Evolutionary conservation across 108 stramenopile species (phyloP), one percentile per base, ranked within the genome.

Genomic region (Craspedostauros australis): DNA sequence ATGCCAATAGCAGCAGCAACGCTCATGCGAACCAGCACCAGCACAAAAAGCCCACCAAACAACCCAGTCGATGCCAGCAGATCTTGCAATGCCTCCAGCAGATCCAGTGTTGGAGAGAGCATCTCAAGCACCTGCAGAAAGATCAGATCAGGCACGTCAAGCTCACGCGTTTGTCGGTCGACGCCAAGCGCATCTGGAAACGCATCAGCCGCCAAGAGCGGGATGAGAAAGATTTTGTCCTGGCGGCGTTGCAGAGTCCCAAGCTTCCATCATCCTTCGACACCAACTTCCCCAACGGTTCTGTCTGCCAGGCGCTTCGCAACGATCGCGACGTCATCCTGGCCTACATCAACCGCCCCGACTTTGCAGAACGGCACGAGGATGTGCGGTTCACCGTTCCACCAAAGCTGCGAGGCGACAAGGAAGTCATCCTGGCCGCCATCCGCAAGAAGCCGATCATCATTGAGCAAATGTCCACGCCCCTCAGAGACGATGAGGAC

Each of bases 31-130:
- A 30, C 6, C 3, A 29, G n/a, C n/a, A n/a, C n/a, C n/a, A n/a
- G n/a, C n/a, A n/a, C n/a, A n/a, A n/a, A n/a, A n/a, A n/a, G n/a
- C n/a, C n/a, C n/a, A n/a, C n/a, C n/a, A n/a, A n/a, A n/a, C n/a
- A n/a, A n/a, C n/a, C n/a, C n/a, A n/a, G n/a, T n/a, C n/a, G 64
- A n/a, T 66, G 64, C 34, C 28, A 38, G 6, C 30, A 32, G 15
- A 66, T 66, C 24, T 41, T 66, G 39, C 56, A 56, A 56, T 66
- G 64, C 55, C 50, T 51, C 31, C 39, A 54, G 19, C 55, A 57
- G 33, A 66, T 66, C 29, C 32, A 57, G 20, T 57, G 44, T 40
- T 66, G 64, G 64, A 39, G 34, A n/a, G 21, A 27, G 0, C 50
- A 66, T 14, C 47, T 66, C 29, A 31, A 49, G 37, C 41, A 33